These are phyloP conservation scores for Knufia fluminis DNA, from an alignment of 2,329 filamentous ascomycete genomes.

Conservation along the genomic window DNA sequence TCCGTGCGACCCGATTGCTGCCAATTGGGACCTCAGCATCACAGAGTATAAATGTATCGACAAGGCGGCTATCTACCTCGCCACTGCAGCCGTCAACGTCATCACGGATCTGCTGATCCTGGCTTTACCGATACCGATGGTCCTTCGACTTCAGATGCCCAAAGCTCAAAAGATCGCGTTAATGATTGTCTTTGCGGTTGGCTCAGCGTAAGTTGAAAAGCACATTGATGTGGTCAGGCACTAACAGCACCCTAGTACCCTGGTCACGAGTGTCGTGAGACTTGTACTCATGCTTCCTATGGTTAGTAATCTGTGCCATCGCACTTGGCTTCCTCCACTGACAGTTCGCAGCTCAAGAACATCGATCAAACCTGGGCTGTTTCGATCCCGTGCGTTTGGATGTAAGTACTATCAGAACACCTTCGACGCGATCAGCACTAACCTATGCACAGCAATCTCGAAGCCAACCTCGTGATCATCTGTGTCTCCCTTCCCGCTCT, in stretches of 20 bases:
- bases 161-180: slow-evolving; percentile 26
- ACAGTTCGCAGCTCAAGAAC: neutral
- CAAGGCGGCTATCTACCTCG: slow-evolving; percentile 19
- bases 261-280: neutral
- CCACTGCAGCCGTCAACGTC: slow-evolving; percentile 23
- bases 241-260: neutral
- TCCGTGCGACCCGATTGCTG: slow-evolving; percentile 21
- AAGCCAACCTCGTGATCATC: slow-evolving; percentile 4
- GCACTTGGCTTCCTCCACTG: too few relatives aligned
- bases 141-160: slow-evolving; percentile 27
- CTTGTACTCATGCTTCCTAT: neutral
- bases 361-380: slow-evolving; percentile 4
- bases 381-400: slow-evolving; percentile 6
- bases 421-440: neutral
- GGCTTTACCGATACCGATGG: slow-evolving; percentile 24
- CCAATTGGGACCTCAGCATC: slow-evolving; percentile 22
- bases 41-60: slow-evolving; percentile 15
- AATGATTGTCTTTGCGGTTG: slow-evolving; percentile 20
- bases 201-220: slow-evolving; percentile 20
- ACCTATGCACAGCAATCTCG: neutral
- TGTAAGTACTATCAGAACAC: neutral
- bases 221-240: neutral
- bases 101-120: slow-evolving; percentile 23
- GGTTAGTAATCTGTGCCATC: neutral
- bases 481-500: slow-evolving; percentile 1